Conservation (phyloP, 2,329 filamentous ascomycete species). For the Aspergillus luchuensis region DNA sequence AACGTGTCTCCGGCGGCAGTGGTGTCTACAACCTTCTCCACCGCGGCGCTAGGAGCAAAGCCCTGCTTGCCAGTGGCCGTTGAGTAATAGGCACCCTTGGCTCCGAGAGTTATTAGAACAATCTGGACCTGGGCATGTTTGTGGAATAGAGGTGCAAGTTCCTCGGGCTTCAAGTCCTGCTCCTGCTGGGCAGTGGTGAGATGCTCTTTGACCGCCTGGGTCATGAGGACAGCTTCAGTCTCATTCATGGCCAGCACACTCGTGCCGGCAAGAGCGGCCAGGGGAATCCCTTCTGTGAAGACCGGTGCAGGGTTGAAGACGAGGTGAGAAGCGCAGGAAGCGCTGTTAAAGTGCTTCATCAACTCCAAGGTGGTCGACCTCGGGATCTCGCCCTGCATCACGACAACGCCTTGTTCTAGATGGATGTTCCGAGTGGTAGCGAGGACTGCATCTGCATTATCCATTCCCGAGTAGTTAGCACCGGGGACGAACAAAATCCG, state of each 20-base stretch:
- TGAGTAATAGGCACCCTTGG: slow-evolving; percentile 70
- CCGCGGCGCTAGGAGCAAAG: slow-evolving; percentile 62
- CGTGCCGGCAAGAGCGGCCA: slow-evolving; percentile 65
- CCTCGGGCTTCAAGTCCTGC: slow-evolving; percentile 52
- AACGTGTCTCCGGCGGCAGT: slow-evolving; percentile 95
- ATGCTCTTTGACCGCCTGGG: slow-evolving; percentile 49
- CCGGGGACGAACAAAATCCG: slow-evolving; percentile 73
- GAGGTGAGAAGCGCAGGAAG: slow-evolving; percentile 53
- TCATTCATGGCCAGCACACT: slow-evolving; percentile 87
- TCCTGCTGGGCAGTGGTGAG: slow-evolving; percentile 32
- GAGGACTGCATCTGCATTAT: slow-evolving; percentile 42
- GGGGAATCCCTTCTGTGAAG: slow-evolving; percentile 69
- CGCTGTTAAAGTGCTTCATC: slow-evolving; percentile 41
- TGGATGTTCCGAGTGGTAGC: slow-evolving; percentile 25
- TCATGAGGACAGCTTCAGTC: slow-evolving; percentile 78
- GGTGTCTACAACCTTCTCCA: slow-evolving; percentile 78
- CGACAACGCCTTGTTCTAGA: slow-evolving; percentile 51
- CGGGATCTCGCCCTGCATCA: slow-evolving; percentile 79
- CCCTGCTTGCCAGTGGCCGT: slow-evolving; percentile 50
- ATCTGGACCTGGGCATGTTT: slow-evolving; percentile 66
- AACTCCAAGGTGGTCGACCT: slow-evolving; percentile 65
- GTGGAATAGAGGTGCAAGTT: slow-evolving; percentile 65
- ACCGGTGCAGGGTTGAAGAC: slow-evolving; percentile 89
- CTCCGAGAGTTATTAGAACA: slow-evolving; percentile 81
- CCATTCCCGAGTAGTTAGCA: slow-evolving; percentile 61